Conservation (phyloP, 768 basidiomycete species). For the Daedalea quercina region DNA sequence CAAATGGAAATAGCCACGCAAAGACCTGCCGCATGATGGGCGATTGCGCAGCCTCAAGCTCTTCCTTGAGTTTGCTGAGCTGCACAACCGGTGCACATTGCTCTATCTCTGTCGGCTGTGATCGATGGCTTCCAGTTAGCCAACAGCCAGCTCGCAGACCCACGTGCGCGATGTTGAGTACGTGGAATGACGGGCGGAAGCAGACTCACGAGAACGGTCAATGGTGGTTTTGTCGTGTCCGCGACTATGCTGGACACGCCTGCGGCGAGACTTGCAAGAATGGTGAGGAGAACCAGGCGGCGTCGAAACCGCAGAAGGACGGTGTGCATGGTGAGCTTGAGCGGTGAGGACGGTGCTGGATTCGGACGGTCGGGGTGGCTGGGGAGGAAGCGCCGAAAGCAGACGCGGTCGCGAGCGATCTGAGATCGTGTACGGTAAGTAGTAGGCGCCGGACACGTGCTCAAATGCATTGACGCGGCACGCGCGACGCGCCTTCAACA, state of each 20-base stretch:
- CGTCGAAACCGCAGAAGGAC: conserved; percentile 9
- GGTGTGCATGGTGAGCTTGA: conserved; percentile 7
- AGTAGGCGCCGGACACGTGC: neutral
- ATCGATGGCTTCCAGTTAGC: neutral
- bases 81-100: conserved; percentile 34
- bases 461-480: neutral
- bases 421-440: neutral
- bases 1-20: conserved; percentile 80
- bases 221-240: conserved; percentile 10
- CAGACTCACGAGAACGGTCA: conserved; percentile 18
- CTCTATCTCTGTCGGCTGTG: conserved; percentile 38
- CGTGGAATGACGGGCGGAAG: neutral
- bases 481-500: neutral
- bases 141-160: neutral
- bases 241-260: conserved; percentile 8
- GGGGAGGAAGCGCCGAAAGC: neutral
- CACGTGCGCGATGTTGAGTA: neutral
- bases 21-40: conserved; percentile 78
- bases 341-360: neutral
- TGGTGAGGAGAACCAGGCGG: conserved; percentile 14
- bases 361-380: neutral
- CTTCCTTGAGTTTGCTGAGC: conserved; percentile 53
- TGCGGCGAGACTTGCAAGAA: conserved; percentile 13
- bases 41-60: conserved; percentile 57
- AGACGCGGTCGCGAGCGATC: neutral